Percentiles rank a stretch among this genome's conserved stretches.
phyloP scores from a whole-genome alignment of 139 green algal genomes.

The Picochlorum costavermella region DNA sequence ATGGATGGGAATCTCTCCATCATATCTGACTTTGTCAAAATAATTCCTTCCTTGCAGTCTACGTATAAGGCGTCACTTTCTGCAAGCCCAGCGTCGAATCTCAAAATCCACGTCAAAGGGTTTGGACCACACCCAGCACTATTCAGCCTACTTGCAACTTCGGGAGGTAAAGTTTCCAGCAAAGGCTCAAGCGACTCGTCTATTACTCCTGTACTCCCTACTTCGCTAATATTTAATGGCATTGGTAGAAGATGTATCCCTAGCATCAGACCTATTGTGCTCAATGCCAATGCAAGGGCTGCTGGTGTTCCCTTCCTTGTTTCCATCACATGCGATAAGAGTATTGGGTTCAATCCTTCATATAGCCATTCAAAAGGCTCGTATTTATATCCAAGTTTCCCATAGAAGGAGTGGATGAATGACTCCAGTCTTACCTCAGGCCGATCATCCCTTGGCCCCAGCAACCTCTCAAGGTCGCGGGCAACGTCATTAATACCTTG shows the following conservation, averaged over 20 bases:
- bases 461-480: no score
- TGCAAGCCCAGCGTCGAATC: not conserved
- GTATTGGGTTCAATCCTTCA: slow-evolving; percentile 48
- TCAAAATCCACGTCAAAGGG: not conserved
- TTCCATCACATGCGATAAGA: slow-evolving; percentile 35
- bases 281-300: slow-evolving; percentile 27
- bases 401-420: slow-evolving; percentile 2
- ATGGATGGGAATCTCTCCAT: slow-evolving; percentile 2
- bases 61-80: slow-evolving; percentile 5
- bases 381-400: slow-evolving; percentile 10
- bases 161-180: slow-evolving; percentile 17
- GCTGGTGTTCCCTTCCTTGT: slow-evolving; percentile 31
- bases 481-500: no score
- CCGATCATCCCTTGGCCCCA: no score
- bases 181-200: not conserved
- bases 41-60: slow-evolving; percentile 18
- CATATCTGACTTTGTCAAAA: slow-evolving; percentile 15
- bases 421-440: no score
- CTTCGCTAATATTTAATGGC: slow-evolving; percentile 4
- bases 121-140: slow-evolving; percentile 12
- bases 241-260: slow-evolving; percentile 27
- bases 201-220: not conserved
- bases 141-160: slow-evolving; percentile 25
- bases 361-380: slow-evolving; percentile 76
- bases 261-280: slow-evolving; percentile 28